Base-by-base conservation (phyloP, 116 monocot genomes). In the Cymodocea nodosa region DNA sequence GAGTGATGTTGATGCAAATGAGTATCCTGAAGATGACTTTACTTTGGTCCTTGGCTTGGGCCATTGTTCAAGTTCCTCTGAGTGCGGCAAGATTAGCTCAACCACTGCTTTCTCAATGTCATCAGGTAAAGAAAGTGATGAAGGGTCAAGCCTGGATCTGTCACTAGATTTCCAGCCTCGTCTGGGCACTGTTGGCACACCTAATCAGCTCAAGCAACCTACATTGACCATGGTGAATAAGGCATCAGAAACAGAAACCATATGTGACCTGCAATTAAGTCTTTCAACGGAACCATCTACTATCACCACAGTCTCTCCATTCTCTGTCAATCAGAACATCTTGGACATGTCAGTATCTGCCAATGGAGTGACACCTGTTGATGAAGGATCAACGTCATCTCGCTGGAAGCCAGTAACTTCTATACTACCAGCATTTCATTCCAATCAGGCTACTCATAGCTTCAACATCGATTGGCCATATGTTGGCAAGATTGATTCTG, bases 331-430 rank as follows among this genome's bases (percentile, higher is more conserved):
- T 63, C 60, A 52, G 14, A 51, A 64, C 50, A 65, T 22, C 36
- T 75, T 68, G 54, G 62, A 58, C 49, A 18, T 61, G 52, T 62
- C 73, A 35, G 20, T 58, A 35, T 54, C 16, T 37, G 39, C 68
- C 12, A 25, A 34, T 48, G 49, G 54, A 65, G 61, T 75, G 52
- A 63, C 57, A 36, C 60, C 58, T 71, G 72, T 77, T 48, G 79
- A 86, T 56, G 85, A 79, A 59, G 82, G 77, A 23, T 82, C 82
- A 44, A 77, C 79, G 35, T 79, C 78, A 39, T 55, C 67, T 68
- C 69, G 77, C 44, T 66, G 68, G 74, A 72, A 75, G 37, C 58
- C 69, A 56, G 77, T 75, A 60, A 39, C 34, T 65, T 64, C 57
- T 64, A 36, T 66, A 44, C 30, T 69, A 53, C 59, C 69, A 54